phyloP scores from a whole-genome alignment of 345 rosid genomes.

The Moringa oleifera region DNA sequence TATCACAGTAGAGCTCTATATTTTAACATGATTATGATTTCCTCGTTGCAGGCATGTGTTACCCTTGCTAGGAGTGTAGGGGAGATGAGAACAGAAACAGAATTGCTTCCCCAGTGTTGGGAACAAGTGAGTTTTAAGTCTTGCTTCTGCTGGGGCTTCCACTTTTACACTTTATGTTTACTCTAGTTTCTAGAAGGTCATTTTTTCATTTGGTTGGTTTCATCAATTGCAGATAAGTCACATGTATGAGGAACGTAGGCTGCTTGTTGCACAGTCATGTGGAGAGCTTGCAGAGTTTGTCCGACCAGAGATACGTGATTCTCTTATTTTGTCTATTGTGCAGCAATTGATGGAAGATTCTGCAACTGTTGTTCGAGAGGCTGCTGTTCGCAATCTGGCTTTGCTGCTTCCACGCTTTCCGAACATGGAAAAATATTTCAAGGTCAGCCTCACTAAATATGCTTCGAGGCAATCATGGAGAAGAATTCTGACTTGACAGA shows the following conservation, averaged over 20 bases:
- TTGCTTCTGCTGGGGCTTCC: constrained; percentile 17
- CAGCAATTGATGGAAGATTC: constrained; percentile 94
- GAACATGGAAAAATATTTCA: constrained; percentile 92
- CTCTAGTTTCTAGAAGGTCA: constrained; percentile 4
- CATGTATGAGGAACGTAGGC: constrained; percentile 94
- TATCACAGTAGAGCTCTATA: constrained; percentile 8
- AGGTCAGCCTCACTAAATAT: constrained; percentile 90
- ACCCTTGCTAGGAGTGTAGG: constrained; percentile 93
- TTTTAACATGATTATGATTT: constrained; percentile 20
- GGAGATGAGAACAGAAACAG: constrained; percentile 96
- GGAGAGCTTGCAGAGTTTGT: constrained; percentile 95
- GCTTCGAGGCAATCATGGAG: constrained; percentile 72
- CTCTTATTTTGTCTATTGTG: constrained; percentile 88
- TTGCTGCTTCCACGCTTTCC: constrained; percentile 93
- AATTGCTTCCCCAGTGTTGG: constrained; percentile 98
- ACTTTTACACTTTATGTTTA: constrained; percentile 11
- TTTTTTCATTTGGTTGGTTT: constrained; percentile 17
- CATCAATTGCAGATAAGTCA: constrained; percentile 69
- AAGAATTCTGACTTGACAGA: constrained; percentile 73
- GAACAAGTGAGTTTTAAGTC: constrained; percentile 66
- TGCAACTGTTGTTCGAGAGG: constrained; percentile 92
- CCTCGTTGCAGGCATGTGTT: constrained; percentile 77
- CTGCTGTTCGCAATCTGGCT: constrained; percentile 87
- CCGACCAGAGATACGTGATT: constrained; percentile 91
- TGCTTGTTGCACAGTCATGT: constrained; percentile 97